phyloP scores from a whole-genome alignment of 306 rosid species.

The Cicer cuneatum region DNA sequence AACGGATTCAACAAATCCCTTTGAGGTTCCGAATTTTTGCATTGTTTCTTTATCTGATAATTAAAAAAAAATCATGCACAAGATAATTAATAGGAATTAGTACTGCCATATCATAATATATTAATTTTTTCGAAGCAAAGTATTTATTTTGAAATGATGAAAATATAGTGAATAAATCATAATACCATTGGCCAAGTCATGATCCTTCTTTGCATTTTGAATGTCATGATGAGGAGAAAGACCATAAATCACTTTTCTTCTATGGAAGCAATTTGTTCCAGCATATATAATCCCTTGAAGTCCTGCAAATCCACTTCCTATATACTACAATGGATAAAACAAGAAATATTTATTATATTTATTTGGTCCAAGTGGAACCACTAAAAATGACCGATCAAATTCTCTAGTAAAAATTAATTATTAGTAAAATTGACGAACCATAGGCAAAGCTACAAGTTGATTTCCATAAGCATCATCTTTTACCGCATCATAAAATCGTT shows the following conservation, averaged over 20 bases:
- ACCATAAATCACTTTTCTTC: constrained; percentile 70
- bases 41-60: constrained; percentile 24
- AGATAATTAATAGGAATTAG: background rate
- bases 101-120: background rate
- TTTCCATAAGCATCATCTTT: constrained; percentile 81
- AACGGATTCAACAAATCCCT: constrained; percentile 50
- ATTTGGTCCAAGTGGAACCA: too few species aligned
- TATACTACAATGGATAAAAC: constrained; percentile 41
- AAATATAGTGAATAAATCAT: background rate
- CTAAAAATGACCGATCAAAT: too few species aligned
- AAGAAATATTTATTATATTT: background rate
- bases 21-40: constrained; percentile 55
- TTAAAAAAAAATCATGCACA: constrained; percentile 41
- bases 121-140: background rate
- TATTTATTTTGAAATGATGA: constrained; percentile 9
- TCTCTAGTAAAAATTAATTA: background rate
- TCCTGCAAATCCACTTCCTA: constrained; percentile 53
- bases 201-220: constrained; percentile 33
- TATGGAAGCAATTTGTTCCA: constrained; percentile 67
- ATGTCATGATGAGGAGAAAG: constrained; percentile 37
- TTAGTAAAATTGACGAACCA: constrained; percentile 41
- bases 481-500: constrained; percentile 53
- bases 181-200: constrained; percentile 21
- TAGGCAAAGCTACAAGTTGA: constrained; percentile 47
- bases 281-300: constrained; percentile 60